Evolutionary conservation across 495 filamentous ascomycete genomes (phyloP).

Genomic region (Penicillium flavigenum): DNA sequence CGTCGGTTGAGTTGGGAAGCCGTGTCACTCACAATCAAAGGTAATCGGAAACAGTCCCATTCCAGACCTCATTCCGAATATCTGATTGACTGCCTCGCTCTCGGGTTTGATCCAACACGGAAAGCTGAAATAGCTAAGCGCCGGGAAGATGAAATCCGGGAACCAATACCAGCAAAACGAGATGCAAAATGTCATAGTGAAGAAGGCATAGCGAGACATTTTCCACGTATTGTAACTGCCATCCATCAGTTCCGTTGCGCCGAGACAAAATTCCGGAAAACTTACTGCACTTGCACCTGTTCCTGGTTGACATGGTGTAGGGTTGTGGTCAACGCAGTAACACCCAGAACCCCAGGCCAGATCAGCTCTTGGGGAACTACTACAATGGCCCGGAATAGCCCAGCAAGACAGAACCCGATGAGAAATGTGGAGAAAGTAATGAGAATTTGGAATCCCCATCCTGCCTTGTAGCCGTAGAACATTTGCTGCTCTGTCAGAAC

Average conservation of each 20-base stretch:
- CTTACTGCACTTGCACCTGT: slow-evolving; percentile 17
- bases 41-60: slow-evolving; percentile 78
- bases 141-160: slow-evolving; percentile 75
- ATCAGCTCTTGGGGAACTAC: slow-evolving; percentile 79
- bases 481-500: slow-evolving; percentile 58
- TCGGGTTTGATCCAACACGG: slow-evolving; percentile 80
- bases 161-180: slow-evolving; percentile 73
- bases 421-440: slow-evolving; percentile 45
- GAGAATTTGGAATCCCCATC: slow-evolving; percentile 52
- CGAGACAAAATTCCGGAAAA: slow-evolving; percentile 21
- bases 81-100: slow-evolving; percentile 72
- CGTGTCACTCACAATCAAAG: slow-evolving; percentile 56
- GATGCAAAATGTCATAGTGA: slow-evolving; percentile 60
- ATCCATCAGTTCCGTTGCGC: slow-evolving; percentile 18
- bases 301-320: slow-evolving; percentile 55
- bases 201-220: slow-evolving; percentile 78
- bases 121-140: slow-evolving; percentile 80
- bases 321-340: slow-evolving; percentile 76
- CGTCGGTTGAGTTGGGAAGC: slow-evolving; percentile 40
- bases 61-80: slow-evolving; percentile 77
- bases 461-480: slow-evolving; percentile 64
- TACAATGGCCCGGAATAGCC: slow-evolving; percentile 64
- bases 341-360: slow-evolving; percentile 81
- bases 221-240: slow-evolving; percentile 69
- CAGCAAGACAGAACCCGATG: slow-evolving; percentile 53